Base-by-base conservation (phyloP, 179 eudicot genomes). In the Drosera spatulata region DNA sequence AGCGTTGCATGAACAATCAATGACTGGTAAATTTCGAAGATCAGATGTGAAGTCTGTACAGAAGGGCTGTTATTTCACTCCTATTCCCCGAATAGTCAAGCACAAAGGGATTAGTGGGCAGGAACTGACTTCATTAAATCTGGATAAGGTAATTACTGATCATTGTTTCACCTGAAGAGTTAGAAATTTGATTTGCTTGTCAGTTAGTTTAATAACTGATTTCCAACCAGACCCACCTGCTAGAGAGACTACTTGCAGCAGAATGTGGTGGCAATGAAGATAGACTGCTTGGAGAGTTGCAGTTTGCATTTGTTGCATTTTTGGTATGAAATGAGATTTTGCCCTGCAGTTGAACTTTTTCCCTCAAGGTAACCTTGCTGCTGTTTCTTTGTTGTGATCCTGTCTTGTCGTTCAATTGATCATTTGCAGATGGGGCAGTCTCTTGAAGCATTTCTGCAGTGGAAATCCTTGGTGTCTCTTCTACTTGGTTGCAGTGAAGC, bases 381-480 rank as follows among this genome's bases (percentile, higher is more conserved):
- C 43, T 50, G 37, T 40, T 50, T 15, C 1, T 39, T 57, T 53
- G 12, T 22, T 62, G 41, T 37, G 6, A 53, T 41, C 54, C 7
- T 9, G 22, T 60, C 4, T 50, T 3, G 11, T n/a, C 11, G 15
- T 51, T 7, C 11, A 12, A 11, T 39, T 1, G 8, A 58, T 39
- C 2, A 72, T 52, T 65, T 68, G 61, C 86, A 91, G 96, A 91
- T 88, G 98, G 98, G 96, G 14, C 98, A 91, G 72, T 91, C 98
- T 45, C 88, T 91, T 60, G 93, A 91, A 69, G 89, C 87, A 58
- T 91, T 91, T 79, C 58, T 88, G 15, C 98, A 91, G 63, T 91
- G 98, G 98, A 91, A 91, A 74, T 69, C 83, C 61, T 73, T 91
- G 67, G 81, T 86, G 66, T 80, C 82, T 73, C 95, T 91, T 62